Conservation (phyloP, 345 rosid genomes). For the Sonneratia caseolaris region DNA sequence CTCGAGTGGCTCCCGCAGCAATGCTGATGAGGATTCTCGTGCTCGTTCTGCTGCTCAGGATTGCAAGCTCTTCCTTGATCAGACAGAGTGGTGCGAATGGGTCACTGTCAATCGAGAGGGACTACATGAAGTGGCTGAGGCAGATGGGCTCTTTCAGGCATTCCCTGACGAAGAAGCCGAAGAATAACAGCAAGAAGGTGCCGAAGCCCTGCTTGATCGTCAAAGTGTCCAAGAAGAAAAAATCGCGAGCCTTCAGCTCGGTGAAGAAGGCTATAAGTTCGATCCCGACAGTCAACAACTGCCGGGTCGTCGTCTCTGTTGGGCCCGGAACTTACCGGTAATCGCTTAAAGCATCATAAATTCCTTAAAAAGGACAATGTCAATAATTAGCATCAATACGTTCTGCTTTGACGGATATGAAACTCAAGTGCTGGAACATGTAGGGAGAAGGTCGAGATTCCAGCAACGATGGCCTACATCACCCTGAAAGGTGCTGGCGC, state of each 20-base stretch:
- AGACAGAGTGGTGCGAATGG: constrained; percentile 12
- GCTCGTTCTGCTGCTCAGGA: too few relatives aligned
- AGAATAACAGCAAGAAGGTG: constrained; percentile 9
- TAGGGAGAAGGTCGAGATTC: constrained; percentile 44
- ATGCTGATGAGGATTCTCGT: constrained; percentile 18
- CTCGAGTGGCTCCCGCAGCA: neutral
- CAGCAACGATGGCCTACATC: constrained; percentile 29
- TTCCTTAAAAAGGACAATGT: neutral
- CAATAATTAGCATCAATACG: neutral
- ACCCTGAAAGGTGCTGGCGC: constrained; percentile 30
- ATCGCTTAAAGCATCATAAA: neutral
- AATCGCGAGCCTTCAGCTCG: constrained; percentile 13
- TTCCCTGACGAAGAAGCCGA: constrained; percentile 14
- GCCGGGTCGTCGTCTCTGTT: constrained; percentile 25
- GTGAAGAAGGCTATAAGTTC: constrained; percentile 29
- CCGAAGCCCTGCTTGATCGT: constrained; percentile 25
- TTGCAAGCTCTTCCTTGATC: too few relatives aligned
- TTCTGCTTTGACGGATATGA: neutral
- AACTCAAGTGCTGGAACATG: constrained; percentile 1
- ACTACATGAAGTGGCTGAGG: constrained; percentile 24
- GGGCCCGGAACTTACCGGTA: constrained; percentile 34
- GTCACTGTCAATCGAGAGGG: constrained; percentile 17
- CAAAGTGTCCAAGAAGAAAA: constrained; percentile 16
- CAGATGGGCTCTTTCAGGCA: constrained; percentile 18
- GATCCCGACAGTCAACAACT: constrained; percentile 23